Evolutionary conservation across 306 rosid species (phyloP).

Genomic region (Quercus rubra): DNA sequence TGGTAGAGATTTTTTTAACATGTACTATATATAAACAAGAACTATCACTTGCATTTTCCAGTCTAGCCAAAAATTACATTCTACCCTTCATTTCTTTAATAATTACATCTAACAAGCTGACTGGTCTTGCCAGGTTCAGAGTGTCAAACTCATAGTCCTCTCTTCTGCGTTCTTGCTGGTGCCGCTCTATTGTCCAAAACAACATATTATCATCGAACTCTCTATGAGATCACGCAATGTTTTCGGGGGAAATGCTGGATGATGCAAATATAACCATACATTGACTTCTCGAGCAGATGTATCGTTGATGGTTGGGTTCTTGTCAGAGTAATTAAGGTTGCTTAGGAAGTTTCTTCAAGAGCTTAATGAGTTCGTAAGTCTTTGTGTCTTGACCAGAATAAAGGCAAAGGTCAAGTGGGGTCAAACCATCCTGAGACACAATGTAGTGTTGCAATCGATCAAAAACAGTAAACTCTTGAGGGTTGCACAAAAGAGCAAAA

Average conservation of each 20-base stretch:
- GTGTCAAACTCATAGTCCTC: not conserved
- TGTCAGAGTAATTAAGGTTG: not conserved
- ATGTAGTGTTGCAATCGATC: not conserved
- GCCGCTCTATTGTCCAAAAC: no score
- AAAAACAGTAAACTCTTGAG: not conserved
- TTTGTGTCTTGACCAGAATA: constrained; percentile 55
- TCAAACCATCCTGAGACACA: constrained; percentile 70
- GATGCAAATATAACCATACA: no score
- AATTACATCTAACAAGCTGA: not conserved
- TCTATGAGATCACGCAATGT: not conserved
- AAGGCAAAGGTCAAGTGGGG: constrained; percentile 86
- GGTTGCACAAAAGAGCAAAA: not conserved
- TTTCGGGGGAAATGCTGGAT: not conserved
- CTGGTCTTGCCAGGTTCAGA: not conserved
- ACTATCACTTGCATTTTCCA: no score
- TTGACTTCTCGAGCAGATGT: not conserved
- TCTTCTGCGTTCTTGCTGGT: not conserved
- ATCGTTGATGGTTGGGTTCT: not conserved
- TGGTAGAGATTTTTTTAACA: no score
- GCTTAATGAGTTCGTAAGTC: constrained; percentile 76
- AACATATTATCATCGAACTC: not conserved
- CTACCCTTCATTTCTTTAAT: not conserved
- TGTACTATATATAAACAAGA: no score
- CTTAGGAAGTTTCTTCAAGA: constrained; percentile 64
- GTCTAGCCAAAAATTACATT: not conserved